Evolutionary conservation across 2,329 filamentous ascomycete species (phyloP).

Genomic region (Macrophomina pseudophaseolina): DNA sequence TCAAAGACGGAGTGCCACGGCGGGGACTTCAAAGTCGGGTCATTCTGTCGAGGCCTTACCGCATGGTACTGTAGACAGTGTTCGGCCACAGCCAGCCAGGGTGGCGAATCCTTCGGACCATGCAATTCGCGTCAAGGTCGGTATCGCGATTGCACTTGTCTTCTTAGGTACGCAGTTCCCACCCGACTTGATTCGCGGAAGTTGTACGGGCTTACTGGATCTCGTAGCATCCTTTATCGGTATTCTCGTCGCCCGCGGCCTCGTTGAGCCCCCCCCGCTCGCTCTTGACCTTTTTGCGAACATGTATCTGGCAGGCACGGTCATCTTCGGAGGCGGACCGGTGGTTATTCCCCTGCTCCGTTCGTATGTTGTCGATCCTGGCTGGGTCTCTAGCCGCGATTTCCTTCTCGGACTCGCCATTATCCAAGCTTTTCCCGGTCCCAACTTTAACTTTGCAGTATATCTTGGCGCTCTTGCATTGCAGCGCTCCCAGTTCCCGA

Average conservation of each 20-base stretch:
- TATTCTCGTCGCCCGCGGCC: background rate
- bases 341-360: background rate
- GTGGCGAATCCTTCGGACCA: background rate
- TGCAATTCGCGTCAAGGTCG: background rate
- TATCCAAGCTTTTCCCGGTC: constrained; percentile 63
- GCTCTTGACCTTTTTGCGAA: constrained; percentile 52
- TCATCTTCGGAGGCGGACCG: background rate
- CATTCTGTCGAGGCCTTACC: no score
- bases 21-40: no score
- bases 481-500: constrained; percentile 7
- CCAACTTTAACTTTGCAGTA: constrained; percentile 61
- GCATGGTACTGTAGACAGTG: background rate
- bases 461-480: constrained; percentile 49
- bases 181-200: background rate
- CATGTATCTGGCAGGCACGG: constrained; percentile 65
- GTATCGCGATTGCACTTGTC: background rate
- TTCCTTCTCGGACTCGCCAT: constrained; percentile 67
- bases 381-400: background rate
- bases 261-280: background rate
- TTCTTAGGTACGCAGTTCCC: background rate
- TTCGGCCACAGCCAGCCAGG: no score
- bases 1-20: background rate
- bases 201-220: background rate
- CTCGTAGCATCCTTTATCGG: background rate
- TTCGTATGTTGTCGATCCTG: background rate